These are phyloP conservation scores for Aspergillus ochraceoroseus DNA, from an alignment of 2,329 filamentous ascomycete species.

Conservation along the genomic window DNA sequence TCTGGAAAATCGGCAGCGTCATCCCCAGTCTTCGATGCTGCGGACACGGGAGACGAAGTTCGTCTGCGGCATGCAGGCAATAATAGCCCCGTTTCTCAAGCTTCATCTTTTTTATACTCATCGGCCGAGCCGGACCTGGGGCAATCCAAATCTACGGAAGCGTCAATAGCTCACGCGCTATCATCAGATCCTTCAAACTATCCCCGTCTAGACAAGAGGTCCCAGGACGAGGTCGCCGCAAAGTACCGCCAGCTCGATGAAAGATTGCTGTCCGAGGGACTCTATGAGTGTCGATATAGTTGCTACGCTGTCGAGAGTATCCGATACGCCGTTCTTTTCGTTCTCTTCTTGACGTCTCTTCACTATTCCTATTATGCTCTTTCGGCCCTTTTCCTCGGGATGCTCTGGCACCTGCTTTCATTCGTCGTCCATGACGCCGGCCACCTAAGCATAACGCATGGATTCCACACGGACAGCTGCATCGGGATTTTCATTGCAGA, in stretches of 20 bases:
- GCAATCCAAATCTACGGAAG: too few relatives aligned
- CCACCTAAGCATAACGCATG: conserved; percentile 93
- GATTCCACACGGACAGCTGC: conserved; percentile 70
- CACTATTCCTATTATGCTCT: conserved; percentile 59
- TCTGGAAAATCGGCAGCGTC: too few relatives aligned
- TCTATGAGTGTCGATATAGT: conserved; percentile 74
- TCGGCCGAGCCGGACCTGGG: too few relatives aligned
- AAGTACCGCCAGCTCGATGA: conserved; percentile 45
- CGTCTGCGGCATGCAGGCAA: too few relatives aligned
- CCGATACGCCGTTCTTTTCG: conserved; percentile 64
- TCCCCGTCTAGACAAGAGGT: conserved; percentile 64
- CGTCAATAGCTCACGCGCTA: too few relatives aligned
- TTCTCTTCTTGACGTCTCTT: conserved; percentile 48
- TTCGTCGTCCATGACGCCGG: conserved; percentile 90
- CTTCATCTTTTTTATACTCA: too few relatives aligned
- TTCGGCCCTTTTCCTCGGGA: conserved; percentile 68
- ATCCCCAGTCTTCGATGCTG: too few relatives aligned
- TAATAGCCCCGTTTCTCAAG: too few relatives aligned
- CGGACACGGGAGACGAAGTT: too few relatives aligned
- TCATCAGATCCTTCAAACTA: conserved; percentile 59
- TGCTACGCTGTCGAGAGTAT: conserved; percentile 66
- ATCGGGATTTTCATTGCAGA: conserved; percentile 87
- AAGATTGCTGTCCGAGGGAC: conserved; percentile 54
- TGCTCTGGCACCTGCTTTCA: conserved; percentile 86
- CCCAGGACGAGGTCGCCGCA: conserved; percentile 66